These are phyloP conservation scores for Bjerkandera adusta DNA, from an alignment of 1,284 basidiomycete genomes.

Conservation along the genomic window DNA sequence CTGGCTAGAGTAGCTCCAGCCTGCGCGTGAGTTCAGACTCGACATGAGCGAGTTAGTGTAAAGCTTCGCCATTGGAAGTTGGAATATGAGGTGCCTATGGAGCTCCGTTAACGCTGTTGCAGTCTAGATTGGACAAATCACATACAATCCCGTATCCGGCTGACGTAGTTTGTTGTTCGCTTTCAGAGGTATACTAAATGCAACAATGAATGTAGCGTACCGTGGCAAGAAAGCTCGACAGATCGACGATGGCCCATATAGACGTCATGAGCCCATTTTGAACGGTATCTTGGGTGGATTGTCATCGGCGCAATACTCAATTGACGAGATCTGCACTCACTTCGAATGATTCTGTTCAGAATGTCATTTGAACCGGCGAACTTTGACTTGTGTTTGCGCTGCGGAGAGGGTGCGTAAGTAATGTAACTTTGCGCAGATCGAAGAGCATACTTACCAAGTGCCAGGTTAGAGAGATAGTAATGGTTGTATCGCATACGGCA, in stretches of 20 bases:
- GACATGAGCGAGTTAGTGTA: slow-evolving; percentile 33
- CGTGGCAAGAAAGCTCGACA: slow-evolving; percentile 28
- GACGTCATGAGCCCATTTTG: slow-evolving; percentile 34
- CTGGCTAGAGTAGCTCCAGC: slow-evolving; percentile 25
- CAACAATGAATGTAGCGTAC: slow-evolving; percentile 15
- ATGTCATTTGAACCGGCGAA: slow-evolving; percentile 32
- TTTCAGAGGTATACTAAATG: not conserved
- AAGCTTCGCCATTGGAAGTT: slow-evolving; percentile 29
- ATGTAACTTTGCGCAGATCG: not conserved
- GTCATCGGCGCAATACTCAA: not conserved
- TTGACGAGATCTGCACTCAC: slow-evolving; percentile 27
- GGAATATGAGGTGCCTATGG: slow-evolving; percentile 28
- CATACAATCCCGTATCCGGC: not conserved
- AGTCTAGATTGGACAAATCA: slow-evolving; percentile 8
- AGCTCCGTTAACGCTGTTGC: slow-evolving; percentile 18
- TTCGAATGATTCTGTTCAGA: slow-evolving; percentile 38
- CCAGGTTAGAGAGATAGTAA: slow-evolving; percentile 29
- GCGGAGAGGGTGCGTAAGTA: not conserved
- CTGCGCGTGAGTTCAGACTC: slow-evolving; percentile 30
- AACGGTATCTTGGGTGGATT: slow-evolving; percentile 26
- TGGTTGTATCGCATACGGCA: slow-evolving; percentile 29
- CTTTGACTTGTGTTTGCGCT: slow-evolving; percentile 39
- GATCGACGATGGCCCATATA: slow-evolving; percentile 28
- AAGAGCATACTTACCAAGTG: slow-evolving; percentile 23
- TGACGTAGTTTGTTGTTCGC: slow-evolving; percentile 8